Conservation (phyloP, 2,329 filamentous ascomycete genomes). For the Chaetomium olivaceum region DNA sequence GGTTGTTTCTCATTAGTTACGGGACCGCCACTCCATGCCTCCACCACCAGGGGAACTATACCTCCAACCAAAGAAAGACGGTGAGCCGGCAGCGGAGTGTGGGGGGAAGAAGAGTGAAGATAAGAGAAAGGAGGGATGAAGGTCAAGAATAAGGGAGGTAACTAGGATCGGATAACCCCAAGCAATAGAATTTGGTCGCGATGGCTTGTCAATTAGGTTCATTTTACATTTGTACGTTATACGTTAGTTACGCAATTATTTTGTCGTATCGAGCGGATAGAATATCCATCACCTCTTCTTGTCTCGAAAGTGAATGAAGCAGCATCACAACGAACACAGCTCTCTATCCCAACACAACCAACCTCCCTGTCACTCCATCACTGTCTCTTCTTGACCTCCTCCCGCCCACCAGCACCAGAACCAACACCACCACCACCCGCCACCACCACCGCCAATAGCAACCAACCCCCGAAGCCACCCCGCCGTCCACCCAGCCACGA, state of each 20-base stretch:
- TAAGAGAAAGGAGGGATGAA: no score
- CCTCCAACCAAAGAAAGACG: background rate
- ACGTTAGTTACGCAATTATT: background rate
- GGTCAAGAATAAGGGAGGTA: background rate
- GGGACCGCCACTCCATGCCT: background rate
- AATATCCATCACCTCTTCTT: no score
- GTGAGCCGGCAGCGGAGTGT: background rate
- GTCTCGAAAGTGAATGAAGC: background rate
- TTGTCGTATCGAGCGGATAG: background rate
- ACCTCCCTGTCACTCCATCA: background rate
- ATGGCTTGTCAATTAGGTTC: background rate
- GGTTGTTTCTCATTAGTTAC: background rate
- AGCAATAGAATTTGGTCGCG: conserved; percentile 2
- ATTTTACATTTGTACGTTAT: background rate
- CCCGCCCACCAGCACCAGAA: background rate
- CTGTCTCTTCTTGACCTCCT: conserved; percentile 28
- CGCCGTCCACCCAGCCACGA: conserved; percentile 44
- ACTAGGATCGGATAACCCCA: background rate
- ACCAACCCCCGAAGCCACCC: conserved; percentile 24
- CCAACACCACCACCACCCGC: no score
- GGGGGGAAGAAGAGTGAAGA: background rate
- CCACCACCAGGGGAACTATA: background rate
- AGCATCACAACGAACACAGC: background rate
- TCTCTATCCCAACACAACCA: background rate
- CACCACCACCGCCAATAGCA: background rate